phyloP scores from a whole-genome alignment of 2,329 filamentous ascomycete species.

The Cordyceps cateniannulata region DNA sequence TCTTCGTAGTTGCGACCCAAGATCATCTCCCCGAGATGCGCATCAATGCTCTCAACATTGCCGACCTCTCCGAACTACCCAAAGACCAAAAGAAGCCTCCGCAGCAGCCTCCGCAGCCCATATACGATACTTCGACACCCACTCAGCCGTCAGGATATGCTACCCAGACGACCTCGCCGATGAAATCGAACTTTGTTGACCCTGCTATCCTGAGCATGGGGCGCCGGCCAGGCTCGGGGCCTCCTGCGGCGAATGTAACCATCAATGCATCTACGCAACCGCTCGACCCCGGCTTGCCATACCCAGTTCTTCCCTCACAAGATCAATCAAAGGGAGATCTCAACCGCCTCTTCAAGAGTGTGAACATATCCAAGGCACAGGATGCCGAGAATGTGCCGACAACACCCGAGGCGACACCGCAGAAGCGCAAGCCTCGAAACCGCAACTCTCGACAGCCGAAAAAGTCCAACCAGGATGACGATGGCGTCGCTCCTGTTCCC shows the following conservation, averaged over 20 bases:
- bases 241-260: constrained; percentile 19
- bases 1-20: constrained; percentile 36
- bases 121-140: constrained; percentile 22
- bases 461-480: constrained; percentile 19
- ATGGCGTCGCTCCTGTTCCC: constrained; percentile 21
- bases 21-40: constrained; percentile 36
- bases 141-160: background rate
- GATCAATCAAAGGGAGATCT: constrained; percentile 1
- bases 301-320: background rate
- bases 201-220: constrained; percentile 73
- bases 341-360: constrained; percentile 16
- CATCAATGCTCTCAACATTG: constrained; percentile 39
- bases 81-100: constrained; percentile 20
- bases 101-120: constrained; percentile 19
- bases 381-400: constrained; percentile 18
- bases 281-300: constrained; percentile 16
- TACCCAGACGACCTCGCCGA: constrained; percentile 26
- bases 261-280: constrained; percentile 25
- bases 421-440: constrained; percentile 26
- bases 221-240: constrained; percentile 30
- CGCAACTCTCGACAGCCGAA: constrained; percentile 28
- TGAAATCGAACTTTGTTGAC: constrained; percentile 60
- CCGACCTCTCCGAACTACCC: constrained; percentile 37
- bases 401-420: constrained; percentile 19
- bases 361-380: constrained; percentile 18